Base-by-base conservation (phyloP, 1,139 yeast species). In the Diutina siamensis region DNA sequence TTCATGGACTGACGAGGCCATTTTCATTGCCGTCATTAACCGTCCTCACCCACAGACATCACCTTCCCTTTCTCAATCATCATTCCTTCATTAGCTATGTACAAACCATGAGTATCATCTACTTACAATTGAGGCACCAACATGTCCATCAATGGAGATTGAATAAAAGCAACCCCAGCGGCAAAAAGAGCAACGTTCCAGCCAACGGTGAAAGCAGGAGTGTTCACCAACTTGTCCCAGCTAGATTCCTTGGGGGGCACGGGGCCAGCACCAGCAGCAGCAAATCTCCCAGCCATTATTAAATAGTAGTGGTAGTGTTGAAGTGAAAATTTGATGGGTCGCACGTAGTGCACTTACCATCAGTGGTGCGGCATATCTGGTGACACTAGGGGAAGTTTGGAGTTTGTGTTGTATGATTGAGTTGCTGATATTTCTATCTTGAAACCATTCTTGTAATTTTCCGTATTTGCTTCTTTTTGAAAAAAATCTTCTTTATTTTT, bases 111-210 rank as follows among this genome's bases (percentile, higher is more conserved):
- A 25, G 28, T 25, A 25, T 25, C 28, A 25, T 25, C 15, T 17
- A 15, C 61, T 57, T 67, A 72, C 61, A 77, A 71, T 63, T 83
- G 89, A 48, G 92, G 92, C 55, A 82, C 88, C 65, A 83, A 67
- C 78, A 80, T 76, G 49, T 83, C 92, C 86, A 82, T 81, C 59
- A 81, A 65, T 53, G 89, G 83, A 44, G 88, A 80, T 67, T 80
- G 86, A 54, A 83, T 76, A 63, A 83, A 76, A 20, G 78, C 78
- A 54, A 82, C 83, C 60, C 92, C 92, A 45, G 83, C 78, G 49
- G 74, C 77, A 57, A 83, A 83, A 52, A 82, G 68, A 35, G 70
- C 72, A 50, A 74, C 78, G 62, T 83, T 83, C 44, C 81, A 62
- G 46, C 77, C 73, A 48, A 82, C 67, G 50, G 85, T 78, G 66